These are phyloP conservation scores for Amniculicola lignicola DNA, from an alignment of 495 filamentous ascomycete genomes.

Conservation along the genomic window DNA sequence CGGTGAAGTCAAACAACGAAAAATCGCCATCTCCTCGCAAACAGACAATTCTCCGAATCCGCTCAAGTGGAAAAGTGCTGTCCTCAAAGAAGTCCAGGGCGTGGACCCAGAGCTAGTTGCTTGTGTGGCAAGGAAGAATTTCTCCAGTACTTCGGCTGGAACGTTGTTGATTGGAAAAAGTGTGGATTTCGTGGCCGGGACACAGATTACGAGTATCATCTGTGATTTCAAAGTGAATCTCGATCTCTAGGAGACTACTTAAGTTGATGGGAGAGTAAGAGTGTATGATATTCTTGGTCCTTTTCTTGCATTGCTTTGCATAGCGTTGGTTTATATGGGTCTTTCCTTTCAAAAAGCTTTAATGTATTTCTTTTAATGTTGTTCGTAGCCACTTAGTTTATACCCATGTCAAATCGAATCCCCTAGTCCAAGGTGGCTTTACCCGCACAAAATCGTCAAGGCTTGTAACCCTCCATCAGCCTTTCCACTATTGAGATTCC, in stretches of 20 bases:
- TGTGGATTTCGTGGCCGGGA: neutral
- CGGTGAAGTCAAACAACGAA: too few species aligned
- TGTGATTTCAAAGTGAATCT: neutral
- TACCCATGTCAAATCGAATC: neutral
- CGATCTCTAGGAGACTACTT: neutral
- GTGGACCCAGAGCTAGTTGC: too few species aligned
- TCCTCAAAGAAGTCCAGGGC: too few species aligned
- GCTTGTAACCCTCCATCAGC: slow-evolving; percentile 23
- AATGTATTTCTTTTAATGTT: neutral
- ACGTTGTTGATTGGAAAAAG: neutral
- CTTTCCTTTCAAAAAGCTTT: neutral
- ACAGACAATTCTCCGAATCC: too few species aligned
- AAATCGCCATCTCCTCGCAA: too few species aligned
- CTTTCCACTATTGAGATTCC: slow-evolving; percentile 20
- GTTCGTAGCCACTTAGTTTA: neutral
- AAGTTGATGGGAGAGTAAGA: neutral
- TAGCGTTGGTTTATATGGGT: neutral
- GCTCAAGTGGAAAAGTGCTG: too few species aligned
- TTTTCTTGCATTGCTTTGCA: too few species aligned
- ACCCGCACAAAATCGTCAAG: neutral
- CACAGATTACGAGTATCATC: neutral
- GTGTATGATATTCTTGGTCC: too few species aligned
- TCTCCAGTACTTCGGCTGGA: neutral
- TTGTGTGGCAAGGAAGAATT: neutral
- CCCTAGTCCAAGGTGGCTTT: too few species aligned